Conservation (phyloP, 2,329 filamentous ascomycete species). For the Apiospora marii region DNA sequence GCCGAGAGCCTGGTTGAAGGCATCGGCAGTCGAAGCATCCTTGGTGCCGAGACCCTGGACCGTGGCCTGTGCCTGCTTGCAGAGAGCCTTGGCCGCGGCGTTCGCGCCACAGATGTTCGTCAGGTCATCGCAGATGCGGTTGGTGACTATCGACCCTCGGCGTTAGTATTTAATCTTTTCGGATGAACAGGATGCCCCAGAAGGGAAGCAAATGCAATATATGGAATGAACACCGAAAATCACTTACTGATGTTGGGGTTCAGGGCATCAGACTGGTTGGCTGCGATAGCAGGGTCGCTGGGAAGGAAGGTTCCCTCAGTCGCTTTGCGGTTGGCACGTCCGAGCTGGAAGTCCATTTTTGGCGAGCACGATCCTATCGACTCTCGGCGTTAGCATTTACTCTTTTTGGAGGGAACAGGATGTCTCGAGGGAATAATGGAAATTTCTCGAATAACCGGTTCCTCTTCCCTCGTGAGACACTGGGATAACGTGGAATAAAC, state of each 20-base stretch:
- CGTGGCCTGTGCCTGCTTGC: conserved; percentile 55
- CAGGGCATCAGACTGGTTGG: conserved; percentile 63
- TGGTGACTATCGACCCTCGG: conserved; percentile 51
- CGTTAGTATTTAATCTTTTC: no score
- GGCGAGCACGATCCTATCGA: conserved; percentile 50
- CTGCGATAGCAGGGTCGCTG: conserved; percentile 59
- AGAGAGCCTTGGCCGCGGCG: conserved; percentile 58
- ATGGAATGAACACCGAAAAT: no score
- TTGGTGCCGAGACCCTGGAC: conserved; percentile 58
- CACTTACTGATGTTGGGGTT: conserved; percentile 64
- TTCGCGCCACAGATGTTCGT: conserved; percentile 67
- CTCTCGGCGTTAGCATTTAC: no score
- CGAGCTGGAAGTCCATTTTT: conserved; percentile 64
- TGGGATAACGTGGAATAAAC: no score
- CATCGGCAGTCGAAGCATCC: conserved; percentile 56
- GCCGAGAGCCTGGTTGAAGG: conserved; percentile 53
- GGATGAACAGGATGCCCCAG: no score
- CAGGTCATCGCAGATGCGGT: conserved; percentile 67
- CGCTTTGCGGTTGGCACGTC: conserved; percentile 56
- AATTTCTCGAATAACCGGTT: no score
- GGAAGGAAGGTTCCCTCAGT: conserved; percentile 67
- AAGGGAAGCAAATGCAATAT: no score
- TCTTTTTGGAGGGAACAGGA: no score
- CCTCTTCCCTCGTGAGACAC: no score
- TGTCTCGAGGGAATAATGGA: no score